Evolutionary conservation across 2,329 filamentous ascomycete genomes (phyloP).

Genomic region (Acrocalymma vagum): DNA sequence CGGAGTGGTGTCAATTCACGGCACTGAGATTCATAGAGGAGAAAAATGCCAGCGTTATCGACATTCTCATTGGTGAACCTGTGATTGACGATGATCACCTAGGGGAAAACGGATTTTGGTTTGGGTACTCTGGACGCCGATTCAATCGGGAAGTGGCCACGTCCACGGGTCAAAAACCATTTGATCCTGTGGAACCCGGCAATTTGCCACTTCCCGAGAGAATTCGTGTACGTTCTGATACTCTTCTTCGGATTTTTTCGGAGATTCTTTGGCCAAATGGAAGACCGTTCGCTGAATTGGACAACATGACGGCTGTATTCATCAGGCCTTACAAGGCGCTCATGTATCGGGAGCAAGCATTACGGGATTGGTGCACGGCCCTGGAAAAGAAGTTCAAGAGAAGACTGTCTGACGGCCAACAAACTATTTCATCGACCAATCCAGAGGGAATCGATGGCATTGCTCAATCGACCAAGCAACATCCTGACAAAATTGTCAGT

Average conservation of each 20-base stretch:
- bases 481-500: no score
- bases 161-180: not conserved
- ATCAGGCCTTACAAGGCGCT: conserved; percentile 6
- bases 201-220: conserved; percentile 7
- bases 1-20: conserved; percentile 7
- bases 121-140: not conserved
- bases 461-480: no score
- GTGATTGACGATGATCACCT: conserved; percentile 1
- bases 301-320: conserved; percentile 3
- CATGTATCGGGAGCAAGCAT: conserved; percentile 1
- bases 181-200: not conserved
- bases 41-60: not conserved
- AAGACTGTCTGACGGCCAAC: no score
- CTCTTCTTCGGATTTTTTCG: conserved; percentile 5
- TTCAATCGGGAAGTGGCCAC: not conserved
- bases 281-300: not conserved
- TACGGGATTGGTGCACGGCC: conserved; percentile 3
- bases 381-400: conserved; percentile 7
- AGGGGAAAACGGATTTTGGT: conserved; percentile 3
- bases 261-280: not conserved
- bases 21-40: not conserved
- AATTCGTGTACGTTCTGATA: conserved; percentile 7
- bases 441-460: no score
- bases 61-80: conserved; percentile 12
- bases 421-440: no score